Evolutionary conservation across 805 yeast species (phyloP), one percentile per base, ranked within the genome.

Genomic region (Hanseniaspora meyeri): DNA sequence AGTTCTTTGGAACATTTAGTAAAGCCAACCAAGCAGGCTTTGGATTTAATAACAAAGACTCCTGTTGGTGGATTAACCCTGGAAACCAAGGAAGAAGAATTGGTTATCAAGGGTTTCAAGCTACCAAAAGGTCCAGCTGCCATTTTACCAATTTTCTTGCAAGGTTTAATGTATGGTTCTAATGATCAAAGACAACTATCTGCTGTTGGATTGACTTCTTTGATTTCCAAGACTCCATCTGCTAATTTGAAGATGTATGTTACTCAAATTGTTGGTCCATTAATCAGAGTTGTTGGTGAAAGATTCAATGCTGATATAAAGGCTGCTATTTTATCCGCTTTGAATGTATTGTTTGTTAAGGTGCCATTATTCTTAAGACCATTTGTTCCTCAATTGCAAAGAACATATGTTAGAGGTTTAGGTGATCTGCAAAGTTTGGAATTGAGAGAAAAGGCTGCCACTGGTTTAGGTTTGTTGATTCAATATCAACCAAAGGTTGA

Each of bases 241-340:
- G 75, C 79, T 11, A 81, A 78, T 58, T 78, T 93, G 70, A 86
- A 82, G 68, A 87, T 96, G 37, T 87, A 83, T 70, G 96, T 95
- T 24, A 91, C 97, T 9, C 81, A 82, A 31, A 87, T 95, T 60
- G 90, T 96, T 31, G 99, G 99, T 72, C 98, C 98, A 42, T 77
- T 93, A 66, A 93, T 93, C 71, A 88, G 99, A 76, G 95, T 91
- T 57, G 87, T 91, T 66, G 98, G 99, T 65, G 99, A 93, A 70
- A 82, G 96, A 69, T 91, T 87, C 62, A 79, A 83, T 17, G 78
- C 95, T 59, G 96, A 89, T 62, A 87, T 93, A 63, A 93, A 93
- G 75, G 83, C 95, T 39, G 95, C 96, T n/a, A 91, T 95, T 62
- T 75, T 93, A 65, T 76, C 77, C 60, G 95, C 97, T 0, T 77